Conservation (phyloP, 2,329 filamentous ascomycete species). For the Beauveria sp. region DNA sequence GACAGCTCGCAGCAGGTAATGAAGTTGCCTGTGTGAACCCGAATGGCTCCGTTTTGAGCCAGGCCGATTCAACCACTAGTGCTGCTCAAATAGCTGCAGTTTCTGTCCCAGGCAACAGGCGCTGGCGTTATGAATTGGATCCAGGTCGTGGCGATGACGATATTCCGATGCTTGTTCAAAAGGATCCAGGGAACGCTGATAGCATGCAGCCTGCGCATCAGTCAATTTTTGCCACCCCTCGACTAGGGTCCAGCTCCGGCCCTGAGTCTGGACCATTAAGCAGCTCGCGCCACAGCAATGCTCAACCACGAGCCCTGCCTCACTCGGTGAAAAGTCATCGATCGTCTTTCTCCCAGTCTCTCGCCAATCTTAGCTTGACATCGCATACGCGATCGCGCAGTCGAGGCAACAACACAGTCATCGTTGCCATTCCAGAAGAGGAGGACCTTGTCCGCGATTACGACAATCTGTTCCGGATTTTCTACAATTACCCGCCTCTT, state of each 20-base stretch:
- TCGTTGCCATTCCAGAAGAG: conserved; percentile 49
- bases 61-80: conserved; percentile 6
- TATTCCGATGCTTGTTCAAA: conserved; percentile 82
- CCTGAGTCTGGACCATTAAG: conserved; percentile 20
- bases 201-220: conserved; percentile 15
- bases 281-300: conserved; percentile 32
- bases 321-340: conserved; percentile 2
- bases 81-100: conserved; percentile 1
- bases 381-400: conserved; percentile 33
- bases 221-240: conserved; percentile 25
- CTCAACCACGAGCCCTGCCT: conserved; percentile 38
- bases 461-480: conserved; percentile 89
- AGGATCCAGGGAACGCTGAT: conserved; percentile 37
- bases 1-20: conserved; percentile 23
- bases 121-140: conserved; percentile 87
- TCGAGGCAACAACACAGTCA: conserved; percentile 19
- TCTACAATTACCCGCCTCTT: conserved; percentile 84
- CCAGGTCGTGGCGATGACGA: conserved; percentile 64
- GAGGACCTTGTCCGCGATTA: conserved; percentile 83
- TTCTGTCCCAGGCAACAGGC: conserved; percentile 31
- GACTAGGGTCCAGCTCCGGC: conserved; percentile 40
- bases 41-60: conserved; percentile 6
- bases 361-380: conserved; percentile 64
- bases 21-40: conserved; percentile 35
- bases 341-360: conserved; percentile 69